These are phyloP conservation scores for Alternaria metachromatica DNA, from an alignment of 2,329 filamentous ascomycete species.

Conservation along the genomic window DNA sequence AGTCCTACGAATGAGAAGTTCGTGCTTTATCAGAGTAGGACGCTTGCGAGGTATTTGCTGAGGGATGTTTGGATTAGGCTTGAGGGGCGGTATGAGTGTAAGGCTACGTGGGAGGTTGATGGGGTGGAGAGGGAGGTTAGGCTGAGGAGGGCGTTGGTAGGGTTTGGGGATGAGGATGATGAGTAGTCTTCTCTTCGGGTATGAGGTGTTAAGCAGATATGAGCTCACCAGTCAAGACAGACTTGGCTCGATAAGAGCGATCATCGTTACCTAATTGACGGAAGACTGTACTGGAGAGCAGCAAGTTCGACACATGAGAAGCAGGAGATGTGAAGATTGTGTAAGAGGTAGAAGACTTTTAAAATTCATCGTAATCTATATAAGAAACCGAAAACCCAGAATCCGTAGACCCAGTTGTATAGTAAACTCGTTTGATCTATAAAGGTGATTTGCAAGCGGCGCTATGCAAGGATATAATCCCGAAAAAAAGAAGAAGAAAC, in stretches of 20 bases:
- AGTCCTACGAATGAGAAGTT: conserved; percentile 13
- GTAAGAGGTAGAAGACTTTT: conserved; percentile 69
- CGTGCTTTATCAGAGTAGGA: conserved; percentile 20
- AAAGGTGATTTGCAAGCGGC: neutral
- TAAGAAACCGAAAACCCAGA: neutral
- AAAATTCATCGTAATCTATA: conserved; percentile 4
- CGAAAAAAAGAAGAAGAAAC: neutral
- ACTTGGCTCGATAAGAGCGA: too few species aligned
- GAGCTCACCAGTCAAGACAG: too few species aligned
- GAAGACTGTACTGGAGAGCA: too few species aligned
- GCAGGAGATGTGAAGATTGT: too few species aligned
- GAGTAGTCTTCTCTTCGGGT: neutral
- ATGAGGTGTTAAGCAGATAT: neutral
- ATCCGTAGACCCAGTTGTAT: neutral
- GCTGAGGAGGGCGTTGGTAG: conserved; percentile 11
- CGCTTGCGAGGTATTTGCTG: conserved; percentile 16
- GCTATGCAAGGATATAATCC: conserved; percentile 15
- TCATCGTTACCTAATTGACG: too few species aligned
- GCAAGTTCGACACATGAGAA: too few species aligned
- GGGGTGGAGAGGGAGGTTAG: conserved; percentile 6
- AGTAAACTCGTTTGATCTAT: conserved; percentile 10
- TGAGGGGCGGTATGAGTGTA: conserved; percentile 13
- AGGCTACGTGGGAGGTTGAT: conserved; percentile 20
- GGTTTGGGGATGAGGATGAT: neutral
- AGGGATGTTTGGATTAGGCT: conserved; percentile 14